Evolutionary conservation across 805 yeast species (phyloP), one percentile per base, ranked within the genome.

Genomic region (Torulaspora microellipsoides): DNA sequence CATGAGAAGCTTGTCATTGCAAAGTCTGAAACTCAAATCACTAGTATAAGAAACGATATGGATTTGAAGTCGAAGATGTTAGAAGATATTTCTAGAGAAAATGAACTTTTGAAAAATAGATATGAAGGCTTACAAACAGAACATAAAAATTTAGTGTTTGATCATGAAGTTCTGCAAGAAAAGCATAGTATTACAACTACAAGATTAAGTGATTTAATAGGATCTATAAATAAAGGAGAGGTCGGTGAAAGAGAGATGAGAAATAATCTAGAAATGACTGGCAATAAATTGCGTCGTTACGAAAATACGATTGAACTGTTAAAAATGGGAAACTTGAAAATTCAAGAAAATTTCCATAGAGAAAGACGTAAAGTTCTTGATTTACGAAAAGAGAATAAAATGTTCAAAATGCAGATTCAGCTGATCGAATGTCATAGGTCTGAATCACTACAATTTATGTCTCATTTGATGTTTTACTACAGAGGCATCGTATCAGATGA

Each of bases 401-500:
- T 40, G 20, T 42, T 52, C 8, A 46, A 41, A 17, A 46, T 38
- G 15, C 53, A 53, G 35, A 33, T 54, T 5, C 54, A 54, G 15
- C 36, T 53, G 9, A 46, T 52, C 12, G 56, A 53, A 14, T 47
- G 55, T 30, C 56, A 51, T 39, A 54, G 55, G 34, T 39, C 45
- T 4, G 54, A 55, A 27, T 53, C 64, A 5, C 33, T 58, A 17
- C 64, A 57, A 36, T 59, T 59, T 38, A 55, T 60, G 58, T 53
- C 60, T 9, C 58, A 60, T 35, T 39, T 59, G 20, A 53, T 59
- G 58, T 48, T 52, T 29, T 48, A 56, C 13, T 60, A 54, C 42
- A 48, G 53, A 12, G 49, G 48, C 13, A 52, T 54, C 37, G 48
- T 58, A 8, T 43, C 47, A 17, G 46, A 48, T 12, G 52, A 54